A percentile compares a stretch with the other conserved stretches of the same genome.
Conservation (phyloP, 768 basidiomycete genomes). For the Asterophora parasitica region DNA sequence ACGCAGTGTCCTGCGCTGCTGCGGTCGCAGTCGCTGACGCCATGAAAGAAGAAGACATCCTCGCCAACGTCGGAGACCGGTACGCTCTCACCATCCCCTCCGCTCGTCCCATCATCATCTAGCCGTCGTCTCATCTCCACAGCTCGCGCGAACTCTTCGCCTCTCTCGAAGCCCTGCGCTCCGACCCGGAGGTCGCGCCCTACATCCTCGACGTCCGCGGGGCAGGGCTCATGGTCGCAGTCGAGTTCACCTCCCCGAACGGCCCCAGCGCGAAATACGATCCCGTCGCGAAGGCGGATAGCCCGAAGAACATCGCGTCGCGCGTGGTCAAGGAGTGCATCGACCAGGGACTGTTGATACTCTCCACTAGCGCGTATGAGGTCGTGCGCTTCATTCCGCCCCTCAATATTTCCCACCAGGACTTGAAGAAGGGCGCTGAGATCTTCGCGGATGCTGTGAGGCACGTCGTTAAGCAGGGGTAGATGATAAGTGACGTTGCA, state of each 20-base stretch:
- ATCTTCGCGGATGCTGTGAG: conserved; percentile 69
- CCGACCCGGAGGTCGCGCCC: conserved; percentile 45
- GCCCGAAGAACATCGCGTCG: conserved; percentile 51
- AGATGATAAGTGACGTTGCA: conserved; percentile 2
- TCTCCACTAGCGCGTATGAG: conserved; percentile 89
- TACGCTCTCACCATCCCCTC: conserved; percentile 23
- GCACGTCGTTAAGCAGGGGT: conserved; percentile 56
- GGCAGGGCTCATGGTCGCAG: conserved; percentile 81
- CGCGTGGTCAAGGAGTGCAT: conserved; percentile 76
- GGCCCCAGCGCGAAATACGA: conserved; percentile 44
- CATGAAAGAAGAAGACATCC: conserved; percentile 76
- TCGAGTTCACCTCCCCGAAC: conserved; percentile 70
- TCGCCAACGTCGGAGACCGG: conserved; percentile 76
- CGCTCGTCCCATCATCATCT: neutral
- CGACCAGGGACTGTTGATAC: conserved; percentile 79
- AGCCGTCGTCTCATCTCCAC: conserved; percentile 1
- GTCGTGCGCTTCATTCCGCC: conserved; percentile 92
- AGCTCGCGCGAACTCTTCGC: conserved; percentile 73
- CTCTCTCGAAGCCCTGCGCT: conserved; percentile 51
- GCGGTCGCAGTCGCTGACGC: conserved; percentile 79
- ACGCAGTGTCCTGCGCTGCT: conserved; percentile 89
- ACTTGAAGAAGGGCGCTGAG: conserved; percentile 62
- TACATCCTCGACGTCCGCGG: conserved; percentile 86
- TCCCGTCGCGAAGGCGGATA: conserved; percentile 27
- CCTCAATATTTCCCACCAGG: conserved; percentile 71